Conservation (phyloP, 2,329 filamentous ascomycete species). For the Colletotrichum lini region DNA sequence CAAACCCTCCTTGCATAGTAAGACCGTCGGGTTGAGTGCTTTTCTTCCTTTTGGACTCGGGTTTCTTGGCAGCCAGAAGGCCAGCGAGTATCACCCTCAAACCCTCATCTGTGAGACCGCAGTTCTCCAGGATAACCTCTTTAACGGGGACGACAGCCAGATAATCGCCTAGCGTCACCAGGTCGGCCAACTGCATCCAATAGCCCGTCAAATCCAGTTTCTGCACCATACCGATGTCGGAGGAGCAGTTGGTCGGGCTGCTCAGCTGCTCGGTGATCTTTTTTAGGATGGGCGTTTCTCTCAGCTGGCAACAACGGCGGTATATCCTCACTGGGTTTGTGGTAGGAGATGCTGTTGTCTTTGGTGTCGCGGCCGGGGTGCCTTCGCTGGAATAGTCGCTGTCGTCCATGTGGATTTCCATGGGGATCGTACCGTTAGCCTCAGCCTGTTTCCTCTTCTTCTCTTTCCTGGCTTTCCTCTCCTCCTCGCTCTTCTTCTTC, state of each 20-base stretch:
- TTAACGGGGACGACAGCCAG: constrained; percentile 92
- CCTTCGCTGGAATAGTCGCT: constrained; percentile 68
- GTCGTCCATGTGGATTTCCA: constrained; percentile 83
- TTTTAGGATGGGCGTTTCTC: constrained; percentile 93
- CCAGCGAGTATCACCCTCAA: constrained; percentile 89
- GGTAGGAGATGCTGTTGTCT: constrained; percentile 72
- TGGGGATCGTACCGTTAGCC: constrained; percentile 87
- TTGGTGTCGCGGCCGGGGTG: constrained; percentile 71
- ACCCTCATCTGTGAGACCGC: constrained; percentile 88
- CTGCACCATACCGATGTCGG: constrained; percentile 81
- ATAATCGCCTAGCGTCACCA: constrained; percentile 92
- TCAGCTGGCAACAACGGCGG: constrained; percentile 91
- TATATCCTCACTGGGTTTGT: constrained; percentile 95
- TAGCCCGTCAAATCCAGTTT: constrained; percentile 89
- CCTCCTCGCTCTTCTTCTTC: constrained; percentile 94
- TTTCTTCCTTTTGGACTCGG: constrained; percentile 69
- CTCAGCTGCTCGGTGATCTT: constrained; percentile 91
- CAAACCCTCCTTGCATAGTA: constrained; percentile 75
- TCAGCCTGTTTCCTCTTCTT: constrained; percentile 88
- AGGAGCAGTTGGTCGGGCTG: constrained; percentile 75
- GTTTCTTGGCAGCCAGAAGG: constrained; percentile 82
- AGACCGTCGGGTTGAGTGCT: constrained; percentile 54
- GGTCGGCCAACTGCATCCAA: constrained; percentile 84
- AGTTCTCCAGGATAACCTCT: constrained; percentile 88
- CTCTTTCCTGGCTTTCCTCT: constrained; percentile 92